Evolutionary conservation across 352 stramenopile genomes (phyloP).

Genomic region (Globisporangium cylindrosporum): DNA sequence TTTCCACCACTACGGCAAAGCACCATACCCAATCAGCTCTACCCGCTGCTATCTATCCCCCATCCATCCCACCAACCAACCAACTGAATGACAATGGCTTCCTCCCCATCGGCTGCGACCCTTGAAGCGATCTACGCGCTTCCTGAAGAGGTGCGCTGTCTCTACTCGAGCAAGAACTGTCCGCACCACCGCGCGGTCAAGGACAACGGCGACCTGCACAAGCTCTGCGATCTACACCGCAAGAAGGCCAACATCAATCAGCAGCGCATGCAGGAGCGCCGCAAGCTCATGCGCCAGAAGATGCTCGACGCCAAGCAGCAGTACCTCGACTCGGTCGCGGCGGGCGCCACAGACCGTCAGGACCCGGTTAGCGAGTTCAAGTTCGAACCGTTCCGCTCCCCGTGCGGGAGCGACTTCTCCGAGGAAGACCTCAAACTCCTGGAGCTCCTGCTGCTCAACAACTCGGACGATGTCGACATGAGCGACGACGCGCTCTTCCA

Average conservation of each 20-base stretch:
- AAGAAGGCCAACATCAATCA: constrained; percentile 59
- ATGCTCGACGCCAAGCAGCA: constrained; percentile 15
- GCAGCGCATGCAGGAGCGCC: constrained; percentile 38
- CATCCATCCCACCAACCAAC: not conserved
- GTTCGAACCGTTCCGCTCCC: constrained; percentile 4
- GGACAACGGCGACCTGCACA: constrained; percentile 47
- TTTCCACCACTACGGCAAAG: not conserved
- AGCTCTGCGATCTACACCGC: constrained; percentile 57
- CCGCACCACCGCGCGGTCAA: constrained; percentile 43
- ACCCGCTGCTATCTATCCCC: not conserved
- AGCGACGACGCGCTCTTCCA: constrained; percentile 3
- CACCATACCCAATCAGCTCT: not conserved
- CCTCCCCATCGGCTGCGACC: constrained; percentile 12
- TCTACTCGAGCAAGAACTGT: constrained; percentile 60
- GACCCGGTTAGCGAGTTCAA: not conserved
- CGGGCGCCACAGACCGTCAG: not conserved
- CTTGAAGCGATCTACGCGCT: constrained; percentile 17
- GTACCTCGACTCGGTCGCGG: not conserved
- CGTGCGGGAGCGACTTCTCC: constrained; percentile 14
- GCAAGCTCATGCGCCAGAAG: constrained; percentile 17
- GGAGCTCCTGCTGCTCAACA: constrained; percentile 17
- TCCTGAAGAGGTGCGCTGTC: constrained; percentile 22
- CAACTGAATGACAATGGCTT: constrained; percentile 10
- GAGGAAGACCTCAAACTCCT: constrained; percentile 15
- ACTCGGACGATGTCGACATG: constrained; percentile 7